Conservation (phyloP, 2,329 filamentous ascomycete genomes). For the Fusarium goolgardi region DNA sequence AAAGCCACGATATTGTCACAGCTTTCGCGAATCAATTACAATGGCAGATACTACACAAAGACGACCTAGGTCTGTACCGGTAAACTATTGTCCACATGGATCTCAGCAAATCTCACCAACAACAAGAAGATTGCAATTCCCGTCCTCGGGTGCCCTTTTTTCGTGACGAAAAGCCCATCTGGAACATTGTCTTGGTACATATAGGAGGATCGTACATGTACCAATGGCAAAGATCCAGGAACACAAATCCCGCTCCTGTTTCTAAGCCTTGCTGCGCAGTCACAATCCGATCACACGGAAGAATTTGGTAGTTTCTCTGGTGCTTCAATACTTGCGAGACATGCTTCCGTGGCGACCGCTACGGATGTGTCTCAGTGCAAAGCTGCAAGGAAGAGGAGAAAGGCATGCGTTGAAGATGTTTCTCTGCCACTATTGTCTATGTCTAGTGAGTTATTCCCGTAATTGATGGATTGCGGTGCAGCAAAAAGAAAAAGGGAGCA, state of each 20-base stretch:
- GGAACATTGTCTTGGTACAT: slow-evolving; percentile 15
- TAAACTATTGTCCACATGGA: slow-evolving; percentile 8
- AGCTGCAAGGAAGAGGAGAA: slow-evolving; percentile 17
- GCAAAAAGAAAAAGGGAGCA: not conserved
- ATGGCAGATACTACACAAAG: not conserved
- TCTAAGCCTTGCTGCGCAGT: slow-evolving; percentile 20
- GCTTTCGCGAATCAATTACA: not conserved
- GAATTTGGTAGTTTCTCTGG: not conserved
- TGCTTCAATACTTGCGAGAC: slow-evolving; percentile 8
- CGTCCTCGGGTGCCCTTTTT: not conserved
- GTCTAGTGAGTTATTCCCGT: not conserved
- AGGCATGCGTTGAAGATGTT: slow-evolving; percentile 17
- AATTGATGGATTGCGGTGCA: not conserved
- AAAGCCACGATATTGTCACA: not conserved
- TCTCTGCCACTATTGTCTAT: not conserved
- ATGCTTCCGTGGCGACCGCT: slow-evolving; percentile 8
- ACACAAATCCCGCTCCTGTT: not conserved
- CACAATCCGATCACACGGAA: slow-evolving; percentile 18
- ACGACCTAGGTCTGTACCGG: not conserved
- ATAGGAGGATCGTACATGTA: slow-evolving; percentile 16
- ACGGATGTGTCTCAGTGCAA: slow-evolving; percentile 14
- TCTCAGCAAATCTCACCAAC: slow-evolving; percentile 1
- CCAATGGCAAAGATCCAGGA: slow-evolving; percentile 9
- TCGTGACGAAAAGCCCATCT: slow-evolving; percentile 19
- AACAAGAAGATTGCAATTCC: slow-evolving; percentile 1